A percentile compares a stretch with the other conserved stretches of the same genome.
phyloP scores from a whole-genome alignment of 2,329 filamentous ascomycete genomes.

The Fusarium coffeatum region DNA sequence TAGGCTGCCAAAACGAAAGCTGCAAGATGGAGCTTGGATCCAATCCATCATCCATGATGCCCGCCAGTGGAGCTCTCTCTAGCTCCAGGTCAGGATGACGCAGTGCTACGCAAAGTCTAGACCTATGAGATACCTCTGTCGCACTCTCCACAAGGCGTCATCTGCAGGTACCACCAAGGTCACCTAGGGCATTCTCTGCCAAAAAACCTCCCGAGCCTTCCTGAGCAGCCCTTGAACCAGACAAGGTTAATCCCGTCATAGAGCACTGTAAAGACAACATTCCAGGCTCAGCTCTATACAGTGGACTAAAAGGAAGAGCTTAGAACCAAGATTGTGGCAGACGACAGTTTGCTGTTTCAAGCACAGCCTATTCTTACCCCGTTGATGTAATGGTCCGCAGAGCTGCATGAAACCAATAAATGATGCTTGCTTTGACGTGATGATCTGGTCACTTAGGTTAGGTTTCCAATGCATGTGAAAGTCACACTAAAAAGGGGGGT shows the following conservation, averaged over 20 bases:
- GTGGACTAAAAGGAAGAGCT: not conserved
- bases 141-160: not conserved
- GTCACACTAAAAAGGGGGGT: slow-evolving; percentile 46
- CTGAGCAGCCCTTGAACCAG: slow-evolving; percentile 12
- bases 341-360: slow-evolving; percentile 24
- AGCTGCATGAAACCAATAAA: slow-evolving; percentile 33
- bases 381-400: slow-evolving; percentile 11
- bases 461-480: slow-evolving; percentile 47
- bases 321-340: slow-evolving; percentile 11
- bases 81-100: slow-evolving; percentile 37
- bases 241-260: slow-evolving; percentile 36
- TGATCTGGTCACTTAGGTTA: slow-evolving; percentile 43
- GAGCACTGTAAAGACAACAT: slow-evolving; percentile 36
- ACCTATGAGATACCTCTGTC: slow-evolving; percentile 26
- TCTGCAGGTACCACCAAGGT: slow-evolving; percentile 35
- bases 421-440: slow-evolving; percentile 47
- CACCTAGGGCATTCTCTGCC: slow-evolving; percentile 11
- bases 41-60: slow-evolving; percentile 28
- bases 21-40: slow-evolving; percentile 38
- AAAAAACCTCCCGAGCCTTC: slow-evolving; percentile 10
- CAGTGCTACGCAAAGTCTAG: slow-evolving; percentile 25
- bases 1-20: slow-evolving; percentile 7
- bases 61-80: slow-evolving; percentile 35
- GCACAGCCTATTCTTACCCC: not conserved
- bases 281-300: slow-evolving; percentile 9